A percentile compares a stretch with the other conserved stretches of the same genome.
Evolutionary conservation across 2,329 filamentous ascomycete species (phyloP).

Genomic region (Beauveria brongniartii): DNA sequence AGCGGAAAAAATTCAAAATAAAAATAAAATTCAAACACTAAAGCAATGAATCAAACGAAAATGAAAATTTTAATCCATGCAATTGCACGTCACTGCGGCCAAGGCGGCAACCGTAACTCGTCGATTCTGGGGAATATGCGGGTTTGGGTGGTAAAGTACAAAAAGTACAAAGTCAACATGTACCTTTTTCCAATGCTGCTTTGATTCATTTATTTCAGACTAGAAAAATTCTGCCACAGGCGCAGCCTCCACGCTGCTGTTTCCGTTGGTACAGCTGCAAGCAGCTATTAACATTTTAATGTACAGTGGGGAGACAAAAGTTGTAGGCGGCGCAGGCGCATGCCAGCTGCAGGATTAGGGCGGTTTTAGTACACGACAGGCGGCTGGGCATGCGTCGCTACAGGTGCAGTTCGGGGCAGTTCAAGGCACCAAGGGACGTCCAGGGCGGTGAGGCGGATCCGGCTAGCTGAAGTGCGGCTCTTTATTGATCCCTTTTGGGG

Average conservation of each 20-base stretch:
- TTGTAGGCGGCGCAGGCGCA: neutral
- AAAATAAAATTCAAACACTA: neutral
- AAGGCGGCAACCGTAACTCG: constrained; percentile 1
- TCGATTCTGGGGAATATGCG: constrained; percentile 12
- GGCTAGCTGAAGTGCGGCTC: constrained; percentile 10
- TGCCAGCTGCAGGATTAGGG: neutral
- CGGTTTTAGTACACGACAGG: neutral
- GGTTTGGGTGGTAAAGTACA: constrained; percentile 7
- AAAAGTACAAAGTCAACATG: constrained; percentile 2
- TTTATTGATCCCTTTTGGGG: constrained; percentile 6
- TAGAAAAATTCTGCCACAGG: constrained; percentile 3
- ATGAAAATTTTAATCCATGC: constrained; percentile 11
- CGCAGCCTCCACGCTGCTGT: neutral
- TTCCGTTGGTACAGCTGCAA: neutral
- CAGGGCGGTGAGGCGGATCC: constrained; percentile 11
- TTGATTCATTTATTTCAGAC: too few species aligned
- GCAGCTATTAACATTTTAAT: neutral
- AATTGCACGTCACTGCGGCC: constrained; percentile 7
- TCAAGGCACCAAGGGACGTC: neutral
- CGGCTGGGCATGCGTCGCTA: neutral
- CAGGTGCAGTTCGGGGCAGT: neutral
- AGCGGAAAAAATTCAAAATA: neutral
- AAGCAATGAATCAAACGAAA: neutral
- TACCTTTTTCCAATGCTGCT: neutral
- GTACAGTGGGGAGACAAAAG: too few species aligned